phyloP scores from a whole-genome alignment of 371 early-diverging fungal genomes.

The Synchytrium microbalum region DNA sequence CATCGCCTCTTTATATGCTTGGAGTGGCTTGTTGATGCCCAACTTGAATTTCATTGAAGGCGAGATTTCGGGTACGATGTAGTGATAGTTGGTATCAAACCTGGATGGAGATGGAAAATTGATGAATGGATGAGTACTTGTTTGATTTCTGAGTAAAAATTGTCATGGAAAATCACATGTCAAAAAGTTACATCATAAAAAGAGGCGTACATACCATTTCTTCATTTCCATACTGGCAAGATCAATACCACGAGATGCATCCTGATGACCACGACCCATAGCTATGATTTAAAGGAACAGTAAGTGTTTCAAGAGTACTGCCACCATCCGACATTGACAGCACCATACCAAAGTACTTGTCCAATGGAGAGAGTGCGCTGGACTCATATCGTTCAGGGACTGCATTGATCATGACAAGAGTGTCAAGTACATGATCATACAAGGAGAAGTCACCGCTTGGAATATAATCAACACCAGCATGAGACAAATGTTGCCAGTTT shows the following conservation, averaged over 20 bases:
- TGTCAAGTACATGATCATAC: conserved; percentile 91
- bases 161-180: neutral
- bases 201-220: conserved; percentile 26
- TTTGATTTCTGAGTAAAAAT: no score
- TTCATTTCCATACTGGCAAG: conserved; percentile 90
- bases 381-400: conserved; percentile 29
- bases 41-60: conserved; percentile 66
- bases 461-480: conserved; percentile 69
- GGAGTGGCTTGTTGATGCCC: conserved; percentile 58
- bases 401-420: conserved; percentile 23
- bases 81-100: conserved; percentile 95
- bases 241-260: conserved; percentile 57
- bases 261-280: conserved; percentile 91
- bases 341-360: conserved; percentile 71
- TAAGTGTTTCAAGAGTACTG: no score
- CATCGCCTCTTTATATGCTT: conserved; percentile 87
- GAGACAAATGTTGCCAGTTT: conserved; percentile 84
- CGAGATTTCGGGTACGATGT: conserved; percentile 82
- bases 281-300: conserved; percentile 20
- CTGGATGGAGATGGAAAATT: no score
- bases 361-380: conserved; percentile 46
- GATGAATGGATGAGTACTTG: no score
- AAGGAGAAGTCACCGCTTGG: conserved; percentile 92
- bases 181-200: neutral
- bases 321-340: neutral